A percentile compares a stretch with the other conserved stretches of the same genome.
Evolutionary conservation across 768 basidiomycete species (phyloP).

Genomic region (Lentinula raphanica): DNA sequence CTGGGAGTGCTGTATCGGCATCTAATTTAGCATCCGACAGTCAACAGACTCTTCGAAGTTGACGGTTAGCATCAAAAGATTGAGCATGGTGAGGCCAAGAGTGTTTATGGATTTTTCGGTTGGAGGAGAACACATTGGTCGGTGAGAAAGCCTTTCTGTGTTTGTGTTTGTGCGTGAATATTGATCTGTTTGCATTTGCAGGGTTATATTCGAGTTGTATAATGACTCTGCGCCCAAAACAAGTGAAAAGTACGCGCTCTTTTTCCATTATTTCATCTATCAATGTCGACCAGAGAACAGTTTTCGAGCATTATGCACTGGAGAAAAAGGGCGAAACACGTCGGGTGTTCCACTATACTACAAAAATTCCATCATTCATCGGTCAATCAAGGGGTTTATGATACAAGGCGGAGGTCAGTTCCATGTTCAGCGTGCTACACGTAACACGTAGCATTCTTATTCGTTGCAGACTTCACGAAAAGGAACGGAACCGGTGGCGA

Average conservation of each 20-base stretch:
- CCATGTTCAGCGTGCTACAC: neutral
- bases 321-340: conserved; percentile 71
- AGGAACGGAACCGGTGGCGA: conserved; percentile 78
- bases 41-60: neutral
- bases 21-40: conserved; percentile 1
- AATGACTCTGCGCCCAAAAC: conserved; percentile 71
- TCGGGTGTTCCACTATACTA: conserved; percentile 72
- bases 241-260: conserved; percentile 59
- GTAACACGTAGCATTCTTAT: neutral
- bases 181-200: conserved; percentile 28
- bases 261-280: conserved; percentile 4
- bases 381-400: conserved; percentile 78
- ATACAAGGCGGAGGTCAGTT: conserved; percentile 67
- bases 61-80: too few relatives aligned
- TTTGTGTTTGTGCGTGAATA: neutral
- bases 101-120: conserved; percentile 66
- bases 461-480: conserved; percentile 71
- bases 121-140: conserved; percentile 45
- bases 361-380: conserved; percentile 73
- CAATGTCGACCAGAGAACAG: conserved; percentile 31
- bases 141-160: conserved; percentile 38
- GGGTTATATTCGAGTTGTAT: conserved; percentile 74
- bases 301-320: conserved; percentile 83
- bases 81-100: conserved; percentile 55
- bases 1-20: conserved; percentile 1